Base-by-base conservation (phyloP, 2,329 filamentous ascomycete genomes). In the Epichloe glyceriae region DNA sequence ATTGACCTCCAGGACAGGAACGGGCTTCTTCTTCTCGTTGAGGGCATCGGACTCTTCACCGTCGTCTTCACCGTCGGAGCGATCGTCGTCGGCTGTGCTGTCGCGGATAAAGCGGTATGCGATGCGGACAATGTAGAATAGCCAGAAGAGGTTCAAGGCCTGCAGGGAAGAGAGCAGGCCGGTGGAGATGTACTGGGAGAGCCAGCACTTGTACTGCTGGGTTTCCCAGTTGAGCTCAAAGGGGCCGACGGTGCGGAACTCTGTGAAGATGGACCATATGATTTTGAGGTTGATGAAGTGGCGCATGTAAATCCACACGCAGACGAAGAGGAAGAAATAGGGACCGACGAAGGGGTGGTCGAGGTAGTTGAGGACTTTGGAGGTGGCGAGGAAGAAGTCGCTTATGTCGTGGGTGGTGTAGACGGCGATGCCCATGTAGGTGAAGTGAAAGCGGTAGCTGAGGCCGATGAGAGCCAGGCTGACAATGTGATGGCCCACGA, bases 361-460 rank as follows among this genome's bases (percentile, higher is more conserved):
- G 58, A 96, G 71, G 70, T 97, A 96, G 72, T 95, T 95, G 59
- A 96, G 79, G 5, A 83, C 80, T 72, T 96, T 96, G 54, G 88
- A 95, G 2, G 87, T 93, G 38, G 91, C 90, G 43, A 96, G 78
- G 79, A 96, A 96, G 71, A 96, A 95, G 67, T 96, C 90, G 53
- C 84, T 89, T 55, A 96, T 86, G 64, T 97, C 90, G 68, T 95
- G 88, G 10, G 90, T 95, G 55, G 93, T 88, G 68, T 95, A 97
- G 35, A 97, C 88, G 19, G 88, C 87, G 50, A 96, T 71, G 26
- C 90, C 90, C 65, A 97, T 94, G 69, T 95, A 91, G 19, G 89
- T 94, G 67, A 96, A 97, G 70, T 97, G 90, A 74, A 95, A 97
- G 54, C 88, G 82, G 71, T 96, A 97, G 72, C 86, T 93, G 62